Conservation (phyloP, 139 green algal genomes). For the Chlorella vulgaris region DNA sequence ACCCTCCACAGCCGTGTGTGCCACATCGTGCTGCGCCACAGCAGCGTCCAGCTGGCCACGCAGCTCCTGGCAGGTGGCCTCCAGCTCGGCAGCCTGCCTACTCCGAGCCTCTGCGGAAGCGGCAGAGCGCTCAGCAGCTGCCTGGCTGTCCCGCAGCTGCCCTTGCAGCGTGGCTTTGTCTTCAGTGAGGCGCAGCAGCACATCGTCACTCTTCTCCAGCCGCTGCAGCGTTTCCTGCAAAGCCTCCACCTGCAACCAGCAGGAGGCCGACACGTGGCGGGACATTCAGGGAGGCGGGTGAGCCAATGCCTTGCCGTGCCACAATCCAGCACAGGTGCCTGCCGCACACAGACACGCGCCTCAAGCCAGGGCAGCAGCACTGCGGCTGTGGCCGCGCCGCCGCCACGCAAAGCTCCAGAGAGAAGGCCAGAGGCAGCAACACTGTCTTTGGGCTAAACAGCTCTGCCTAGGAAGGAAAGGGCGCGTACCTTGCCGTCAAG, state of each 20-base stretch:
- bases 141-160: conserved; percentile 10
- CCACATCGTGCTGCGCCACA: conserved; percentile 10
- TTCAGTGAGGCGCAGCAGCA: conserved; percentile 35
- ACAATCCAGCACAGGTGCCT: too few species aligned
- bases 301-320: too few species aligned
- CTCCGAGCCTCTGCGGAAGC: not conserved
- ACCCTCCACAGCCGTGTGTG: conserved; percentile 13
- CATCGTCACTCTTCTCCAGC: conserved; percentile 23
- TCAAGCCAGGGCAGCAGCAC: too few species aligned
- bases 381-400: too few species aligned
- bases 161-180: conserved; percentile 24
- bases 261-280: too few species aligned
- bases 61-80: conserved; percentile 7
- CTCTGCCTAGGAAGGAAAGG: not conserved
- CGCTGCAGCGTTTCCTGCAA: conserved; percentile 28
- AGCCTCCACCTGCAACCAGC: conserved; percentile 12
- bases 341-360: too few species aligned
- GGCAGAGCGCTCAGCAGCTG: not conserved
- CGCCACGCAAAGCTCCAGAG: too few species aligned
- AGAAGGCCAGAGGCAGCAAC: too few species aligned
- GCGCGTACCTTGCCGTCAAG: conserved; percentile 17
- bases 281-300: too few species aligned
- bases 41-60: conserved; percentile 24
- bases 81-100: not conserved
- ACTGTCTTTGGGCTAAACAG: too few species aligned